A percentile compares a stretch with the other conserved stretches of the same genome.
These are phyloP conservation scores for Saksenaea oblongispora DNA, from an alignment of 371 early-diverging fungal species.

Conservation along the genomic window DNA sequence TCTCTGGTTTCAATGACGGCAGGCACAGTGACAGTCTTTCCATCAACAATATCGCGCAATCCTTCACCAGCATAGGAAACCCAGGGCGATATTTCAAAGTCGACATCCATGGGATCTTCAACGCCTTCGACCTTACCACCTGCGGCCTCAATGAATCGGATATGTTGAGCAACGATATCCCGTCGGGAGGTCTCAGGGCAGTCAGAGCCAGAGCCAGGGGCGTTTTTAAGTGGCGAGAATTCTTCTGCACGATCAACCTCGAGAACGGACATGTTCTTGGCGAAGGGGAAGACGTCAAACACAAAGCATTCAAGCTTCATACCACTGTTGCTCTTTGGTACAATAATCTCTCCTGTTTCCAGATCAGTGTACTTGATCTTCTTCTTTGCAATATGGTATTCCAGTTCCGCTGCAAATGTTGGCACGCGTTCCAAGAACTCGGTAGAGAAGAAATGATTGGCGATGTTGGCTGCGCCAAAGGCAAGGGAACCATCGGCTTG, in stretches of 20 bases:
- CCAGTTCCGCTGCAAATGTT: slow-evolving; percentile 77
- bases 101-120: slow-evolving; percentile 49
- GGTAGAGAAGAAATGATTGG: slow-evolving; percentile 95
- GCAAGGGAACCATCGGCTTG: slow-evolving; percentile 69
- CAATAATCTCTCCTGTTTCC: slow-evolving; percentile 71
- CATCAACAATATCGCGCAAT: slow-evolving; percentile 63
- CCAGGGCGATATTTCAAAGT: slow-evolving; percentile 87
- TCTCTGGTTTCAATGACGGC: slow-evolving; percentile 46
- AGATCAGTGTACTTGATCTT: slow-evolving; percentile 92
- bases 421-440: slow-evolving; percentile 88
- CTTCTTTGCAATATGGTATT: slow-evolving; percentile 96
- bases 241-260: slow-evolving; percentile 92
- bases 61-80: slow-evolving; percentile 96
- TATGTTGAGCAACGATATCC: slow-evolving; percentile 85
- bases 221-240: slow-evolving; percentile 98
- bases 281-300: slow-evolving; percentile 95
- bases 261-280: slow-evolving; percentile 84
- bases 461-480: slow-evolving; percentile 95
- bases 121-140: slow-evolving; percentile 73
- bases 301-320: slow-evolving; percentile 98
- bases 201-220: slow-evolving; percentile 86
- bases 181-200: slow-evolving; percentile 92
- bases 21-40: slow-evolving; percentile 55
- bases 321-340: slow-evolving; percentile 85
- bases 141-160: slow-evolving; percentile 81